Evolutionary conservation across 352 stramenopile genomes (phyloP).

Genomic region (Globisporangium camurandrum): DNA sequence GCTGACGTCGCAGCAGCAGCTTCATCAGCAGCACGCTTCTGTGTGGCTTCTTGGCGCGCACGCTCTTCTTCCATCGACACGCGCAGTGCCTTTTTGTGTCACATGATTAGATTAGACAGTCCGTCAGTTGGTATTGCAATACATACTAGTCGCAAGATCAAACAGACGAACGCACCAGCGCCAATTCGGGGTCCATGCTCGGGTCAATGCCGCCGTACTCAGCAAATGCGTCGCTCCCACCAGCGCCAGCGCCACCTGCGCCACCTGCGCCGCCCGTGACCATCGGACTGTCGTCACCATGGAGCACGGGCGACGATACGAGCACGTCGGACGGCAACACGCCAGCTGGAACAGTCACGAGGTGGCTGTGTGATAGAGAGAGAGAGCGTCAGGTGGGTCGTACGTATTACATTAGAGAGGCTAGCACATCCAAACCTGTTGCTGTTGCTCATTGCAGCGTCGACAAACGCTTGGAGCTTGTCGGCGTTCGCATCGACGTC

Average conservation of each 20-base stretch:
- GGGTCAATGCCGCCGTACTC: conserved; percentile 97
- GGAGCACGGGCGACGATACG: conserved; percentile 92
- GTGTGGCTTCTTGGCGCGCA: conserved; percentile 90
- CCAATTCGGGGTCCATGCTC: conserved; percentile 98
- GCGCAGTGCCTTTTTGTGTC: conserved; percentile 89
- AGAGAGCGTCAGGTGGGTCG: background rate
- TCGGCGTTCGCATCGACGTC: conserved; percentile 88
- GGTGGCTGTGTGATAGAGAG: conserved; percentile 44
- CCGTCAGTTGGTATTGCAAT: background rate
- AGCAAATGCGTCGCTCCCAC: conserved; percentile 70
- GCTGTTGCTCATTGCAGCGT: conserved; percentile 91
- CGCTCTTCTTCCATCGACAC: conserved; percentile 99
- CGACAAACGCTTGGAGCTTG: conserved; percentile 88
- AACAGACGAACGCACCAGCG: conserved; percentile 74
- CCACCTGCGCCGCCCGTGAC: conserved; percentile 27
- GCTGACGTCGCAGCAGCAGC: conserved; percentile 25
- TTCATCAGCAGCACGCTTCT: conserved; percentile 85
- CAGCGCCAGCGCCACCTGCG: conserved; percentile 15
- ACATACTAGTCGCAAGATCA: background rate
- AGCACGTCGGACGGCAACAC: conserved; percentile 97
- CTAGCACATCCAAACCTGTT: conserved; percentile 35
- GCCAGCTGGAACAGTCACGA: conserved; percentile 95
- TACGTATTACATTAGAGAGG: background rate
- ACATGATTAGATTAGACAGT: background rate
- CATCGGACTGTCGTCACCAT: conserved; percentile 78